These are phyloP conservation scores for Eragrostis nindensis DNA, from an alignment of 176 grass and related monocot genomes.

Conservation along the genomic window DNA sequence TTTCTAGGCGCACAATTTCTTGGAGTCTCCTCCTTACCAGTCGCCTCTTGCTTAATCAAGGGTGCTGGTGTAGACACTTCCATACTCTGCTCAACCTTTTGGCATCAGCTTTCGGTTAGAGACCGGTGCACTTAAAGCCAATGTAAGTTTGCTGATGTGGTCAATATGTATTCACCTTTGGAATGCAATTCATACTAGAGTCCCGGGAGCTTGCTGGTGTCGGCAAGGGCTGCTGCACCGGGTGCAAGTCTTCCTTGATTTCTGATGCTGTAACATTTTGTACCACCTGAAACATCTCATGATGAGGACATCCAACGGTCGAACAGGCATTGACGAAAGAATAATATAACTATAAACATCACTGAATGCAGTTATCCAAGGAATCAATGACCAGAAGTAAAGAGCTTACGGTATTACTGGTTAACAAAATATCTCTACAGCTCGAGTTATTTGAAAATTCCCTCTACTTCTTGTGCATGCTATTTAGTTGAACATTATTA, in stretches of 20 bases:
- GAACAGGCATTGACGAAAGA: background rate
- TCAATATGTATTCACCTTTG: slow-evolving; percentile 41
- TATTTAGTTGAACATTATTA: slow-evolving; percentile 3
- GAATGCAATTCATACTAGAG: slow-evolving; percentile 35
- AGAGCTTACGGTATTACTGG: background rate
- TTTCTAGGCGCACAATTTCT: slow-evolving; percentile 28
- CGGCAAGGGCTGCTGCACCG: slow-evolving; percentile 35
- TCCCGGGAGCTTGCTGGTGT: slow-evolving; percentile 17
- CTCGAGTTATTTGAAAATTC: background rate
- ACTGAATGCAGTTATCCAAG: slow-evolving; percentile 9
- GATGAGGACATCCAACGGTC: slow-evolving; percentile 27
- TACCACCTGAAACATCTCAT: slow-evolving; percentile 47
- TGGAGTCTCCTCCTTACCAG: slow-evolving; percentile 43
- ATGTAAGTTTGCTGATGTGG: slow-evolving; percentile 1
- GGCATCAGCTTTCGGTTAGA: slow-evolving; percentile 21
- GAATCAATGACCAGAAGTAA: slow-evolving; percentile 16
- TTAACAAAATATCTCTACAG: slow-evolving; percentile 22
- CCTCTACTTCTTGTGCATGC: background rate
- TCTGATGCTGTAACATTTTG: slow-evolving; percentile 37
- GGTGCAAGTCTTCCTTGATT: slow-evolving; percentile 31
- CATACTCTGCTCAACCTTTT: slow-evolving; percentile 50
- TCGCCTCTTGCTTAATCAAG: slow-evolving; percentile 48
- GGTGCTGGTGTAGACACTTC: slow-evolving; percentile 37
- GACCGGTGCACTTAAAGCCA: slow-evolving; percentile 15
- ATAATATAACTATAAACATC: slow-evolving; percentile 15